phyloP scores from a whole-genome alignment of 306 rosid species.

The Quercus aquifolioides region DNA sequence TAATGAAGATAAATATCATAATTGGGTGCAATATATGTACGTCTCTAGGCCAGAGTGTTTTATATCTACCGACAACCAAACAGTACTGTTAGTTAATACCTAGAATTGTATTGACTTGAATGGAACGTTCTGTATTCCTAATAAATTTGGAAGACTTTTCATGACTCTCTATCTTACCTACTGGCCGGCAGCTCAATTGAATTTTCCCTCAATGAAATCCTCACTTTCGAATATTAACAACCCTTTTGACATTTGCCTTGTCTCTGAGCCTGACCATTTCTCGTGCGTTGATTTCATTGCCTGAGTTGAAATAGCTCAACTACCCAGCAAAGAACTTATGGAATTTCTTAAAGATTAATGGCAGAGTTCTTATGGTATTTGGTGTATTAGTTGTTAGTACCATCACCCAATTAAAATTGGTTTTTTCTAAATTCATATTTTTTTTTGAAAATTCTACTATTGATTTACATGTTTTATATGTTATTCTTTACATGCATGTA shows the following conservation, averaged over 20 bases:
- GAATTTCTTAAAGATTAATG: neutral
- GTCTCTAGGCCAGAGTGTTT: no score
- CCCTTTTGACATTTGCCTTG: slow-evolving; percentile 30
- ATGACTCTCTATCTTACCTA: slow-evolving; percentile 3
- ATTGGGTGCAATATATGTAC: no score
- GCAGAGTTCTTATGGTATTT: no score
- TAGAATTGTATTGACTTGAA: neutral
- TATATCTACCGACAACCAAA: neutral
- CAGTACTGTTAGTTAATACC: neutral
- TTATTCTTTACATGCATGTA: no score
- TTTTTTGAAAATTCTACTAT: no score
- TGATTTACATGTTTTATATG: no score
- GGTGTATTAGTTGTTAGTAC: no score
- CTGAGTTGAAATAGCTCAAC: slow-evolving; percentile 23
- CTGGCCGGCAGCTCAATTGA: slow-evolving; percentile 16
- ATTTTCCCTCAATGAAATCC: slow-evolving; percentile 19
- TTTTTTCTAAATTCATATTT: no score
- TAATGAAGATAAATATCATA: no score
- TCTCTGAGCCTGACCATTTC: slow-evolving; percentile 22
- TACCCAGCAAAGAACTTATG: slow-evolving; percentile 15
- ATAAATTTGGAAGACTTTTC: neutral
- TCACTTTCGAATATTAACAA: slow-evolving; percentile 17
- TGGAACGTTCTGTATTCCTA: neutral
- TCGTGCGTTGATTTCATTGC: slow-evolving; percentile 15
- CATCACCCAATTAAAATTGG: no score